Percentiles rank a stretch among this genome's conserved stretches.
These are phyloP conservation scores for Heterobasidion occidentale DNA, from an alignment of 1,284 basidiomycete genomes.

Conservation along the genomic window DNA sequence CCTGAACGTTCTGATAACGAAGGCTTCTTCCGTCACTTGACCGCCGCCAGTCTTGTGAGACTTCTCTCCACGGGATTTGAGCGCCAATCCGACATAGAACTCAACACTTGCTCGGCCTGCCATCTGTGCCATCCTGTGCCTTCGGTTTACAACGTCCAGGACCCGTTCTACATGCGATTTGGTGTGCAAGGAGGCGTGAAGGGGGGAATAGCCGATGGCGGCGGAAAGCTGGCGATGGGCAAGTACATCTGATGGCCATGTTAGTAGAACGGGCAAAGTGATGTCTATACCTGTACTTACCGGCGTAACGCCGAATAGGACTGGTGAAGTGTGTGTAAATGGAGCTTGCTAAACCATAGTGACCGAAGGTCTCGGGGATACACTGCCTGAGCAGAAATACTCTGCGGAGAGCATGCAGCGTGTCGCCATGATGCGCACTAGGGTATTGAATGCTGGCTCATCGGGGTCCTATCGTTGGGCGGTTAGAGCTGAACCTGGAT, in stretches of 20 bases:
- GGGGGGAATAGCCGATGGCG: slow-evolving; percentile 77
- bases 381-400: slow-evolving; percentile 95
- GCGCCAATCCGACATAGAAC: slow-evolving; percentile 92
- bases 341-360: slow-evolving; percentile 92
- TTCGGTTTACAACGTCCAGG: slow-evolving; percentile 82
- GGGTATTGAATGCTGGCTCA: slow-evolving; percentile 90
- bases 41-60: slow-evolving; percentile 22
- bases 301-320: slow-evolving; percentile 90
- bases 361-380: slow-evolving; percentile 89
- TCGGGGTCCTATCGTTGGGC: slow-evolving; percentile 50
- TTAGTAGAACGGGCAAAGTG: neutral
- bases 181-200: slow-evolving; percentile 85
- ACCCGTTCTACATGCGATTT: slow-evolving; percentile 87
- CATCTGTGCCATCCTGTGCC: slow-evolving; percentile 96
- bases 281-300: slow-evolving; percentile 35
- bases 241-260: slow-evolving; percentile 63
- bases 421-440: slow-evolving; percentile 98
- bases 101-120: slow-evolving; percentile 93
- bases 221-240: slow-evolving; percentile 93
- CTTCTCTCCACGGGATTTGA: slow-evolving; percentile 64
- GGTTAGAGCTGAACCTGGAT: neutral
- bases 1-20: slow-evolving; percentile 90
- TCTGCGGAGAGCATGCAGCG: slow-evolving; percentile 98
- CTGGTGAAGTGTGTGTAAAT: slow-evolving; percentile 99
- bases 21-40: slow-evolving; percentile 78